Evolutionary conservation across 495 filamentous ascomycete genomes (phyloP).

Genomic region (Trichocladium antarcticum): DNA sequence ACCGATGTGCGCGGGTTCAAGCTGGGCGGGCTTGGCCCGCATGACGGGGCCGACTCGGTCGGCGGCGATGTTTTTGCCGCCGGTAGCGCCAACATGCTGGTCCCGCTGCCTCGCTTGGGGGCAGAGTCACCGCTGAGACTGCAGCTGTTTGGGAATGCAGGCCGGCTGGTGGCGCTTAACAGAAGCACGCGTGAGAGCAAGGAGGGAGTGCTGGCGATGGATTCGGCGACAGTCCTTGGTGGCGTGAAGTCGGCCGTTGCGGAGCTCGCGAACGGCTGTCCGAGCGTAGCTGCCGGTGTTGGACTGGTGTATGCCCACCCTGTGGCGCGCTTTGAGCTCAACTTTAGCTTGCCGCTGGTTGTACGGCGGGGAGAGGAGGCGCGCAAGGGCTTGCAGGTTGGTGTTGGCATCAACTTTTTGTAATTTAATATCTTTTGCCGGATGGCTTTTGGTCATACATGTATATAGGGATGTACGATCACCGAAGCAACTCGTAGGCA

Average conservation of each 20-base stretch:
- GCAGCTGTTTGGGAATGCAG: constrained; percentile 85
- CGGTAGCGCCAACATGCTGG: constrained; percentile 67
- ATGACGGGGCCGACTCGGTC: constrained; percentile 70
- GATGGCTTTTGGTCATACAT: neutral
- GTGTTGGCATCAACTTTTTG: constrained; percentile 87
- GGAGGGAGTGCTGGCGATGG: constrained; percentile 23
- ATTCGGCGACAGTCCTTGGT: constrained; percentile 37
- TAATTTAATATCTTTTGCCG: constrained; percentile 29
- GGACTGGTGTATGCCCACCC: constrained; percentile 91
- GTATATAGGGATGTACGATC: neutral
- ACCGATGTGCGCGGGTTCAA: constrained; percentile 92
- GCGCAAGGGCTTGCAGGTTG: constrained; percentile 84
- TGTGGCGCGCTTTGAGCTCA: constrained; percentile 84
- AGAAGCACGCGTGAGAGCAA: constrained; percentile 35
- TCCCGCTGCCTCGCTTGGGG: constrained; percentile 72
- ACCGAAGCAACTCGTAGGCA: no score
- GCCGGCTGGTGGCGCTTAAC: constrained; percentile 67
- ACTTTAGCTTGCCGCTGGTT: constrained; percentile 81
- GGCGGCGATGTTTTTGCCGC: constrained; percentile 89
- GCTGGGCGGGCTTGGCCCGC: constrained; percentile 75
- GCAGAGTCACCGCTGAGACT: constrained; percentile 73
- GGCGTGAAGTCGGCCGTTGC: constrained; percentile 43
- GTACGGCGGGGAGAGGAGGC: constrained; percentile 69
- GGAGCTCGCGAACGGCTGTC: constrained; percentile 62
- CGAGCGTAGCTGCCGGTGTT: constrained; percentile 76